Evolutionary conservation across 805 yeast genomes (phyloP), one percentile per base, ranked within the genome.

Genomic region (Cyberlindnera xishuangbannaensis): DNA sequence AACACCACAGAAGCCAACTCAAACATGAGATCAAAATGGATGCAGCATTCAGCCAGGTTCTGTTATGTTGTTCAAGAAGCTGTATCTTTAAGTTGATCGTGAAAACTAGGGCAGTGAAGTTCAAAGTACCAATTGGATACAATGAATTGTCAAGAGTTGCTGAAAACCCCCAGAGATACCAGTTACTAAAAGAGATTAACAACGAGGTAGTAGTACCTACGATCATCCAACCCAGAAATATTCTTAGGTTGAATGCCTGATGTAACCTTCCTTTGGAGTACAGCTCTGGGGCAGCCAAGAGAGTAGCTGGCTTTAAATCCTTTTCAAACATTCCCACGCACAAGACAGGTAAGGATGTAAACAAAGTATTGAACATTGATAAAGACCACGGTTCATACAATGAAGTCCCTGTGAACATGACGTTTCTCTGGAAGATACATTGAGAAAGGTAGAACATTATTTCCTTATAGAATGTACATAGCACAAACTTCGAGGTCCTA

Each of bases 241-340:
- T 62, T 33, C 58, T 59, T 45, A 87, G 52, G 50, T 83, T 83
- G 61, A 92, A 90, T 4, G 78, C 80, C 51, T 77, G 72, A 45
- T 78, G 82, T 24, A 72, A 62, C 35, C 92, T 71, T 2, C 97
- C 97, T 30, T 69, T 76, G 2, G 76, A 48, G 53, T 92, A 92
- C 18, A 92, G 64, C 56, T 88, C 96, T 0, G 99, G 99, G 5
- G 87, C 83, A 0, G 97, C 92, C 32, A 90, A 56, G 33, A 92
- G 65, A 0, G 97, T 90, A 1, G 92, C 75, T 1, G 97, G 95
- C 30, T 77, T 69, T 53, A 92, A 66, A 51, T 92, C 99, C 52
- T 82, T 83, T 49, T 90, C 95, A 58, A 92, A 82, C 76, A 88
- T 84, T n/a, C 99, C 99, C 33, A 92, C 67, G 50, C 94, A 83